A percentile compares a stretch with the other conserved stretches of the same genome.
These are phyloP conservation scores for Cladophialophora yegresii DNA, from an alignment of 2,329 filamentous ascomycete genomes.

Conservation along the genomic window DNA sequence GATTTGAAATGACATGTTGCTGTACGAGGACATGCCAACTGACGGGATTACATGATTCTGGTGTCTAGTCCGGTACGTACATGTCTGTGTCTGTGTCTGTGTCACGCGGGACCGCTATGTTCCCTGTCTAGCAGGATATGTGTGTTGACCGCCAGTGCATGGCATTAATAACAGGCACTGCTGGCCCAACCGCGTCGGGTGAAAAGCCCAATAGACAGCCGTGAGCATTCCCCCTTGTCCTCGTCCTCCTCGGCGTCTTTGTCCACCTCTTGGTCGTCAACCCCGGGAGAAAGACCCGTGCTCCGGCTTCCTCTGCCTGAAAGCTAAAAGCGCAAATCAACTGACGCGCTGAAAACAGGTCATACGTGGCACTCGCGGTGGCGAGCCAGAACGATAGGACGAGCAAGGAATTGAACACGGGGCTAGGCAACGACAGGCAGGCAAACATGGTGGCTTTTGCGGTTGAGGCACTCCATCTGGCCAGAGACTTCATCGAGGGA, in stretches of 20 bases:
- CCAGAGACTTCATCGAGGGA: slow-evolving; percentile 56
- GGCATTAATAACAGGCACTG: slow-evolving; percentile 54
- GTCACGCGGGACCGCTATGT: neutral
- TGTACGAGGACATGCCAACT: neutral
- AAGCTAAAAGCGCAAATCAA: neutral
- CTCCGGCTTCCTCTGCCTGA: neutral
- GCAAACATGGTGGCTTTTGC: slow-evolving; percentile 67
- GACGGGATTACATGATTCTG: neutral
- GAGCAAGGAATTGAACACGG: slow-evolving; percentile 60
- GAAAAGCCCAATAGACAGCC: slow-evolving; percentile 59
- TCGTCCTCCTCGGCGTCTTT: no score
- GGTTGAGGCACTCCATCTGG: slow-evolving; percentile 56
- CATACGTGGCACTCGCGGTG: slow-evolving; percentile 66
- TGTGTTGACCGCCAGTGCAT: neutral
- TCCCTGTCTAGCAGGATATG: neutral
- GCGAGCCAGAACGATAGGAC: slow-evolving; percentile 52
- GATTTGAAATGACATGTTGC: neutral
- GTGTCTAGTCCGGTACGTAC: neutral
- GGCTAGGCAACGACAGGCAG: slow-evolving; percentile 55
- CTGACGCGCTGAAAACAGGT: slow-evolving; percentile 42
- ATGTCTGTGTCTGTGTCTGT: neutral
- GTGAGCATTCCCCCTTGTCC: slow-evolving; percentile 39
- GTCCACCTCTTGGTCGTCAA: no score
- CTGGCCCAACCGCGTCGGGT: slow-evolving; percentile 61
- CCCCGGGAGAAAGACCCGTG: no score